A percentile compares a stretch with the other conserved stretches of the same genome.
Conservation (phyloP, 768 basidiomycete genomes). For the Termitomyces sp. region DNA sequence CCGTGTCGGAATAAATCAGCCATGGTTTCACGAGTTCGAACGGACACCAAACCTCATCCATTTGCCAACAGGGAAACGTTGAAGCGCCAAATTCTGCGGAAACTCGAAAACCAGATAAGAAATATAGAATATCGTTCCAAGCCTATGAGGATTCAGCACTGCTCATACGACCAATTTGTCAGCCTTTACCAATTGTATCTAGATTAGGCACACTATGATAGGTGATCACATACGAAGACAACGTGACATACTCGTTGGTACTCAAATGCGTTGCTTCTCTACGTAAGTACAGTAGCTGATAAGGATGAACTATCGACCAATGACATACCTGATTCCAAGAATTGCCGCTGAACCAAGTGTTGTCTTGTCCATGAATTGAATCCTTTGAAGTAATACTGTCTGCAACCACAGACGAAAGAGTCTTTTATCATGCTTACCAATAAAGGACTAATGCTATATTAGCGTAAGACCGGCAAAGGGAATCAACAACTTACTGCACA, state of each 20-base stretch:
- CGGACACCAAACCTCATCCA: constrained; percentile 61
- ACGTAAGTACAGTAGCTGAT: background rate
- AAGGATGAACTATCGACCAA: background rate
- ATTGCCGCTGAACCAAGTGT: constrained; percentile 65
- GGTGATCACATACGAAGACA: background rate
- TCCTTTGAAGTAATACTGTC: constrained; percentile 28
- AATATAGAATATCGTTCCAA: constrained; percentile 71
- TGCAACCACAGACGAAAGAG: no score
- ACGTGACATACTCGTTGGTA: constrained; percentile 49
- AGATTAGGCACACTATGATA: background rate
- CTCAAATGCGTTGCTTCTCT: constrained; percentile 58
- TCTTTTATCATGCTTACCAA: constrained; percentile 29
- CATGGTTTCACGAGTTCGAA: background rate
- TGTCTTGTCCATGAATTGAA: constrained; percentile 79
- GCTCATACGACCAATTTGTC: background rate
- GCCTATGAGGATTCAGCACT: constrained; percentile 32
- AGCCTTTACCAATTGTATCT: constrained; percentile 56
- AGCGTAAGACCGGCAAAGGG: background rate
- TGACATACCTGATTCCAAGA: constrained; percentile 54
- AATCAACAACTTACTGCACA: constrained; percentile 48
- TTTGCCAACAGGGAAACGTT: constrained; percentile 69
- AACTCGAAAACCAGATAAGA: constrained; percentile 69
- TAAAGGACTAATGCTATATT: constrained; percentile 39
- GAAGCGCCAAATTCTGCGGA: constrained; percentile 67
- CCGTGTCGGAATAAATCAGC: background rate